These are phyloP conservation scores for Trypanosoma cruzi DNA, from an alignment of 208 protist genomes.

Conservation along the genomic window DNA sequence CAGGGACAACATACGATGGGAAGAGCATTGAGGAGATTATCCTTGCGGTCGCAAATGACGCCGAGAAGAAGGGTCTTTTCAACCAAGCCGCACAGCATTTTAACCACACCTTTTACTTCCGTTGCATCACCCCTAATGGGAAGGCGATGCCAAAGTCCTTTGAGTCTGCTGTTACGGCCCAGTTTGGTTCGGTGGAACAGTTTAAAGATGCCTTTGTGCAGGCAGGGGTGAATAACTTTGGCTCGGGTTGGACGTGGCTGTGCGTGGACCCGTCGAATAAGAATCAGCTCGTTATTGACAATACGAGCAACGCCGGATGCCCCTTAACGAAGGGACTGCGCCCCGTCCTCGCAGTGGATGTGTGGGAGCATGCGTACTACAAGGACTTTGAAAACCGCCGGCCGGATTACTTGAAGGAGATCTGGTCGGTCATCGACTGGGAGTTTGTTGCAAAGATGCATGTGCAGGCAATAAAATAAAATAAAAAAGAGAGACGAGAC, in stretches of 20 bases:
- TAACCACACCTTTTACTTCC: conserved; percentile 94
- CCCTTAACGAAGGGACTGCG: conserved; percentile 69
- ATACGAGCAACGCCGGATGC: conserved; percentile 91
- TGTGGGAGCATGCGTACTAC: conserved; percentile 97
- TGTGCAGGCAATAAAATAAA: conserved; percentile 41
- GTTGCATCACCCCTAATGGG: conserved; percentile 75
- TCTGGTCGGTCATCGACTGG: conserved; percentile 92
- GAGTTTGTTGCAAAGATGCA: conserved; percentile 72
- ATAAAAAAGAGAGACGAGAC: background rate
- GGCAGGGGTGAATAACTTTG: conserved; percentile 91
- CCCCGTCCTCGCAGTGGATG: conserved; percentile 90
- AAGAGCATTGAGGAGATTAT: conserved; percentile 90
- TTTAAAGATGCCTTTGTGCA: conserved; percentile 90
- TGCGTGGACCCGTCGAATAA: conserved; percentile 77
- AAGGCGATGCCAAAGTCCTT: conserved; percentile 64
- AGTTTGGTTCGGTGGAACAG: conserved; percentile 85
- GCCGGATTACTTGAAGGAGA: conserved; percentile 88
- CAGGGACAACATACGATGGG: conserved; percentile 55
- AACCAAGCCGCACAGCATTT: conserved; percentile 94
- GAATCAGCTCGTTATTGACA: conserved; percentile 81
- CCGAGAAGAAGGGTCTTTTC: conserved; percentile 79
- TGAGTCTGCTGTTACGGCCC: conserved; percentile 61
- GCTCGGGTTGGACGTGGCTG: conserved; percentile 95
- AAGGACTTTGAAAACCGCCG: conserved; percentile 93
- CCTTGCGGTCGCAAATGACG: conserved; percentile 34